Evolutionary conservation across 225 moss, liverwort and hornwort genomes (phyloP), one percentile per base, ranked within the genome.

Genomic region (Antitrichia curtipendula): DNA sequence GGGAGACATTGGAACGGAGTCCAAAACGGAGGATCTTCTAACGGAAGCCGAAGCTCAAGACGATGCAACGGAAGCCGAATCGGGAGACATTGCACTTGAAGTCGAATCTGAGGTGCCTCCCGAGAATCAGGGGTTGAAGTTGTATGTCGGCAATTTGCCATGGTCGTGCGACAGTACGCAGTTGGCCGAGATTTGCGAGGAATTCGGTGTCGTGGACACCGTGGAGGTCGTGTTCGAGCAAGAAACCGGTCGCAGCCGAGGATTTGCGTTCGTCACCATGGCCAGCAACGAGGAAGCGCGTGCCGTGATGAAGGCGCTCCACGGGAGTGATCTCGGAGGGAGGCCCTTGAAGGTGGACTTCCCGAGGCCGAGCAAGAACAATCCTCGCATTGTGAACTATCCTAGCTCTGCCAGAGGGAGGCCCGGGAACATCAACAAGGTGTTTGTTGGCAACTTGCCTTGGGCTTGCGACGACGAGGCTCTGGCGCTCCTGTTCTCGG

Each of bases 241-340:
- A 50, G 95, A 93, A 4, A 89, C 93, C 2, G 90, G 93, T 82
- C 91, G 91, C 72, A 95, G 95, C 68, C 88, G 95, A 28, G 97
- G 97, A 23, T 97, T 96, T 47, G 97, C 94, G 3, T 97, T 97
- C 41, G 96, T 97, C 13, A 94, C 93, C 10, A 97, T 96, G 97
- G 95, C 90, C 36, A 93, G 92, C n/a, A 83, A 87, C 40, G 93
- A 91, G 58, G 97, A 94, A 32, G 97, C 97, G 19, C 78, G 65
- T 52, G 90, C 87, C 47, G 93, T 93, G 49, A 88, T 95, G 7
- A 90, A 90, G 8, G 88, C 91, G 78, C 72, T 97, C 68, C 84
- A 96, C 58, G 96, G 95, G 78, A 38, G 84, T 90, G 95, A 96
- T 6, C 23, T 94, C 49, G 95, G 87, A 71, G 94, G 96, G 47